Evolutionary conservation across 225 moss, liverwort and hornwort genomes (phyloP).

Genomic region (Physcomitrium patens): DNA sequence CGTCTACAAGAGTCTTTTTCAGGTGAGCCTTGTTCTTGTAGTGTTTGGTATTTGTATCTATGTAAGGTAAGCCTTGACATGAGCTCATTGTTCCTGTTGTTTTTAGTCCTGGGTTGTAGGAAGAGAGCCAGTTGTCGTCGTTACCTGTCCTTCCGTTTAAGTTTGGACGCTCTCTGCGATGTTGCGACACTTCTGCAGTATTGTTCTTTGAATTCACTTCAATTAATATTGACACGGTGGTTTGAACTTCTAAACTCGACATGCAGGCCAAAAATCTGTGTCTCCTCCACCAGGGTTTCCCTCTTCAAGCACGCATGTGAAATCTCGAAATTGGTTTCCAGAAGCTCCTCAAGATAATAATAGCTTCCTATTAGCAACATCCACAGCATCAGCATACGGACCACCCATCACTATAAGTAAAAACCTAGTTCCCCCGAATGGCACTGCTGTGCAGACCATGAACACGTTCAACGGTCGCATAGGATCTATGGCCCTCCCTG

Average conservation of each 20-base stretch:
- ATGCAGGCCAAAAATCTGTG: conserved; percentile 47
- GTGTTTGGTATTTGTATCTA: conserved; percentile 6
- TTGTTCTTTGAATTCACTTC: conserved; percentile 10
- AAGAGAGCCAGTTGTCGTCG: not conserved
- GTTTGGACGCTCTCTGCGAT: conserved; percentile 10
- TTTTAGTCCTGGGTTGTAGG: not conserved
- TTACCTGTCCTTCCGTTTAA: conserved; percentile 9
- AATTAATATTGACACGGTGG: conserved; percentile 16
- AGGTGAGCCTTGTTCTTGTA: conserved; percentile 55
- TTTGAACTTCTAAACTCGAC: conserved; percentile 26
- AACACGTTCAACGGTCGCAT: conserved; percentile 29
- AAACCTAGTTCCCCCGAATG: conserved; percentile 40
- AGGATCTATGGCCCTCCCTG: conserved; percentile 26
- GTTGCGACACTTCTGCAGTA: not conserved
- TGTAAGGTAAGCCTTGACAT: not conserved
- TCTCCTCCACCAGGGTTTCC: conserved; percentile 66
- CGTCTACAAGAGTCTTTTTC: conserved; percentile 50
- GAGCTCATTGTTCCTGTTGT: not conserved
- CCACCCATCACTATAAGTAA: conserved; percentile 30
- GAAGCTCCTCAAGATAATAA: conserved; percentile 45
- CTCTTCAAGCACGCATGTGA: conserved; percentile 26
- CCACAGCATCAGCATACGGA: conserved; percentile 29
- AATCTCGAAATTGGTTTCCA: conserved; percentile 53
- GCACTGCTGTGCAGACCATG: conserved; percentile 34
- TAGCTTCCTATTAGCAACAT: conserved; percentile 25